A percentile compares a stretch with the other conserved stretches of the same genome.
phyloP scores from a whole-genome alignment of 2,329 filamentous ascomycete genomes.

The Zalaria obscura region DNA sequence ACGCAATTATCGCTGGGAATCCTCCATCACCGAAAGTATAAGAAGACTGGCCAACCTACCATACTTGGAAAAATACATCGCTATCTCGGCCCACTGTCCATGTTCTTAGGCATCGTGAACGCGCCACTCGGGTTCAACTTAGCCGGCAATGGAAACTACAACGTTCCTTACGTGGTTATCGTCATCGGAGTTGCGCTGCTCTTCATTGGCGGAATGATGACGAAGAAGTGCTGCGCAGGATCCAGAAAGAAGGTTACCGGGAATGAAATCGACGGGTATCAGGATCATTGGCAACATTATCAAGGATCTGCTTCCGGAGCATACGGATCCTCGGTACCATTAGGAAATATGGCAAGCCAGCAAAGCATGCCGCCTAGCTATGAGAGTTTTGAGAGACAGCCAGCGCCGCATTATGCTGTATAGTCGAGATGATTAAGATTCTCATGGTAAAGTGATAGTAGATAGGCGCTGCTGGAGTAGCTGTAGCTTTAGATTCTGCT shows the following conservation, averaged over 20 bases:
- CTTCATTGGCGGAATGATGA: neutral
- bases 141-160: constrained; percentile 34
- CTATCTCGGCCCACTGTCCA: constrained; percentile 41
- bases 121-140: constrained; percentile 46
- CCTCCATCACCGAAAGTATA: constrained; percentile 23
- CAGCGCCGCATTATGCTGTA: too few relatives aligned
- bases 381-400: too few relatives aligned
- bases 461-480: too few relatives aligned
- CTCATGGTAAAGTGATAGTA: too few relatives aligned
- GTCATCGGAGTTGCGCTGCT: constrained; percentile 11
- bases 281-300: neutral
- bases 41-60: constrained; percentile 21
- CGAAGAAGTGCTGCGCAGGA: neutral
- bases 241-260: neutral
- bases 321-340: neutral
- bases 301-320: neutral
- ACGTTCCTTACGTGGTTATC: constrained; percentile 35
- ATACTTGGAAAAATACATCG: constrained; percentile 40
- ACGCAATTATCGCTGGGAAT: constrained; percentile 25
- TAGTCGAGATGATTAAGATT: too few relatives aligned
- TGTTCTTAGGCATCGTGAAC: constrained; percentile 41
- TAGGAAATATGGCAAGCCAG: too few relatives aligned
- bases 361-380: too few relatives aligned
- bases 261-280: neutral
- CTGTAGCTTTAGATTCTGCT: too few relatives aligned